These are phyloP conservation scores for Cladorrhinum samala DNA, from an alignment of 495 filamentous ascomycete genomes.

Conservation along the genomic window DNA sequence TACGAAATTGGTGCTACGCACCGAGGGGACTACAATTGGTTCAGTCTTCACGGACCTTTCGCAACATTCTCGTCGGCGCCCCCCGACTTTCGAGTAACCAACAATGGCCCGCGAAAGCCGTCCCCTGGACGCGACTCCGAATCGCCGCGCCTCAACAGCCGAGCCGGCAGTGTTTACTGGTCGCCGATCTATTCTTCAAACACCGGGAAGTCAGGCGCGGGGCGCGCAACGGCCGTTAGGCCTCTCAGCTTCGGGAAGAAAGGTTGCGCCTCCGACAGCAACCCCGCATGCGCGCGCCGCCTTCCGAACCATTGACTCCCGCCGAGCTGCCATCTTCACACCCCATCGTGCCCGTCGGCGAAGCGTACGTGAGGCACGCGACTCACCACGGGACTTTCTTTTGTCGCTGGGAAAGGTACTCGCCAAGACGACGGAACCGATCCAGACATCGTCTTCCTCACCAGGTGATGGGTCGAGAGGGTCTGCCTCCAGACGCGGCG, in stretches of 20 bases:
- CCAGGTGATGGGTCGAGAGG: conserved; percentile 9
- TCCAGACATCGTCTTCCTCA: conserved; percentile 52
- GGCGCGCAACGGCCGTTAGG: conserved; percentile 9
- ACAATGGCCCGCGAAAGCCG: conserved; percentile 25
- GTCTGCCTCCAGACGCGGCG: not conserved
- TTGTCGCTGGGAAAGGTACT: conserved; percentile 61
- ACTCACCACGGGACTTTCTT: conserved; percentile 68
- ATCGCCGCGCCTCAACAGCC: conserved; percentile 25
- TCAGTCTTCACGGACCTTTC: not conserved
- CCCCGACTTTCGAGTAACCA: not conserved
- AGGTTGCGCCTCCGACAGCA: conserved; percentile 24
- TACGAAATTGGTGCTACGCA: not conserved
- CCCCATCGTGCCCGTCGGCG: conserved; percentile 59
- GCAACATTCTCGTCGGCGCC: not conserved
- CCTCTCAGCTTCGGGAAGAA: conserved; percentile 34
- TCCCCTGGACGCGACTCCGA: conserved; percentile 26
- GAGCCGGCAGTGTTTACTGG: conserved; percentile 21
- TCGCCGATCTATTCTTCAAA: conserved; percentile 23
- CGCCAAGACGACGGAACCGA: conserved; percentile 51
- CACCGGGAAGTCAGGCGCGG: conserved; percentile 22
- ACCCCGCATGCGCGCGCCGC: conserved; percentile 65
- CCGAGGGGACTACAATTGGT: not conserved
- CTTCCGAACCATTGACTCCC: conserved; percentile 61
- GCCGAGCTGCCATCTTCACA: conserved; percentile 65
- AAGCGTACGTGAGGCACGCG: conserved; percentile 61